Evolutionary conservation across 768 basidiomycete genomes (phyloP).

Genomic region (Cystobasidium onofrii): DNA sequence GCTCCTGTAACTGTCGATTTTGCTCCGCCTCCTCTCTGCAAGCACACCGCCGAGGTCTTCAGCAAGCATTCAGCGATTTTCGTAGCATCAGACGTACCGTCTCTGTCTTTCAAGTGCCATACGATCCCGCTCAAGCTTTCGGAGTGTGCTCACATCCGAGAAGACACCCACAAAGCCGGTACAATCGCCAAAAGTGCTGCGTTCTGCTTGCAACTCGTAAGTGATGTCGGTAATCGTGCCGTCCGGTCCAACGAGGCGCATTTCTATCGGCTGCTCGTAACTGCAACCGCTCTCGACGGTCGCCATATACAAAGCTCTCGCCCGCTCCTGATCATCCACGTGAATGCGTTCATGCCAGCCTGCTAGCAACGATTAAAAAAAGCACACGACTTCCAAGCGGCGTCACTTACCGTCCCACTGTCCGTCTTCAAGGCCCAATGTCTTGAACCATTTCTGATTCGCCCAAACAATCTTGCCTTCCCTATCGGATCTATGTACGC

Average conservation of each 20-base stretch:
- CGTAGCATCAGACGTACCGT: neutral
- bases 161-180: slow-evolving; percentile 32
- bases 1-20: slow-evolving; percentile 21
- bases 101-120: slow-evolving; percentile 20
- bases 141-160: slow-evolving; percentile 29
- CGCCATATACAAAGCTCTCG: neutral
- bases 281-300: slow-evolving; percentile 22
- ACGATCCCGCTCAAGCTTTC: slow-evolving; percentile 29
- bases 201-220: slow-evolving; percentile 34
- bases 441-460: slow-evolving; percentile 31
- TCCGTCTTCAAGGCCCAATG: slow-evolving; percentile 10
- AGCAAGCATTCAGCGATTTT: neutral
- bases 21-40: slow-evolving; percentile 31
- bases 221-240: slow-evolving; percentile 24
- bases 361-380: neutral
- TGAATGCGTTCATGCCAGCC: slow-evolving; percentile 17
- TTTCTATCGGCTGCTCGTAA: slow-evolving; percentile 29
- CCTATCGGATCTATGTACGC: slow-evolving; percentile 28
- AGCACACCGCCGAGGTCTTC: neutral
- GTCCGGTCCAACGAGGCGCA: slow-evolving; percentile 13
- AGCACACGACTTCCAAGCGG: no score
- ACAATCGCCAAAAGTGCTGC: slow-evolving; percentile 11
- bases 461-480: slow-evolving; percentile 29
- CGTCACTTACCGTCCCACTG: slow-evolving; percentile 11
- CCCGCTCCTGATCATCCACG: neutral